Evolutionary conservation across 208 protist species (phyloP), one percentile per base, ranked within the genome.

Genomic region (Histomonas meleagridis): DNA sequence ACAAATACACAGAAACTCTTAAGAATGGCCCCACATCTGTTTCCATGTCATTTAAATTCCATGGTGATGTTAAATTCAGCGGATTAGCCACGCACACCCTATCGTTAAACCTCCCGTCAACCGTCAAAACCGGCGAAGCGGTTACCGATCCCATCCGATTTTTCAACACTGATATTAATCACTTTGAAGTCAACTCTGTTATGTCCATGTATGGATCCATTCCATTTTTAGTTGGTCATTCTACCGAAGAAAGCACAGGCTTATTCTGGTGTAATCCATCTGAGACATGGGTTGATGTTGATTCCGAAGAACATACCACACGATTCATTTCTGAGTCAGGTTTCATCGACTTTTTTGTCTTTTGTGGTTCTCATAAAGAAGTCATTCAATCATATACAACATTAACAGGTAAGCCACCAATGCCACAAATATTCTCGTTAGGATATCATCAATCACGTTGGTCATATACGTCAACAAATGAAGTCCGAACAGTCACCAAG

Each of bases 371-470:
- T 9, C 96, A 95, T 43, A 60, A 93, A 0, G 92, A 95, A 32
- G 95, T 99, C 32, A 95, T 98, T 62, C 90, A 92, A 69, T 96
- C 98, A 93, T 98, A 98, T 94, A 95, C 96, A 12, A 92, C 90
- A 26, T 92, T 99, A 53, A 98, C 97, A 2, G 97, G 98, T 38
- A 90, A 93, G 23, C 96, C 97, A 0, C 78, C 95, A 23, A 92
- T 99, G 90, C 98, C 98, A 35, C 98, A 97, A 62, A 94, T 97
- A 92, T 99, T 98, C 92, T 94, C 97, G 21, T 93, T 99, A 0
- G 98, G 96, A 4, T 99, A 98, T 93, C 98, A 99, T 93, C 98
- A 99, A 94, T 98, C 96, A 92, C 95, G 97, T 40, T 99, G 97
- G 97, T 95, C 95, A 86, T 99, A 99, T 93, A 95, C 96, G 79